These are phyloP conservation scores for Meira miltonrushii DNA, from an alignment of 1,284 basidiomycete species.

Conservation along the genomic window DNA sequence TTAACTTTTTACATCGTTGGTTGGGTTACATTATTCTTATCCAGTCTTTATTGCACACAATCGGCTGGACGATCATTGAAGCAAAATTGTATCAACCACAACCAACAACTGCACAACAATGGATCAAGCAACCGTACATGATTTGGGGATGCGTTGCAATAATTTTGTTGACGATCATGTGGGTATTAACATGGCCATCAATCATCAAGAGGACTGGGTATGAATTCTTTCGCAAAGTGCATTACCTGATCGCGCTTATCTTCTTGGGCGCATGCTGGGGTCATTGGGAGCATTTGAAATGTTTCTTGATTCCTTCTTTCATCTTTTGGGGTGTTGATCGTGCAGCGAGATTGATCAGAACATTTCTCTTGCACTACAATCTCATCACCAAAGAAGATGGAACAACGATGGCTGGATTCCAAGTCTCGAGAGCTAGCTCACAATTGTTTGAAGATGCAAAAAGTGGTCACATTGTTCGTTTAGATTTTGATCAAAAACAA, in stretches of 20 bases:
- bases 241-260: slow-evolving; percentile 23
- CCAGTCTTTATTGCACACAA: slow-evolving; percentile 17
- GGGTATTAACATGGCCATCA: slow-evolving; percentile 12
- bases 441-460: slow-evolving; percentile 6
- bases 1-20: slow-evolving; percentile 28
- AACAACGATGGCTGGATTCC: slow-evolving; percentile 11
- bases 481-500: slow-evolving; percentile 21
- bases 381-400: slow-evolving; percentile 5
- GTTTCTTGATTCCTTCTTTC: slow-evolving; percentile 21
- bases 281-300: slow-evolving; percentile 21
- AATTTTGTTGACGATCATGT: slow-evolving; percentile 16
- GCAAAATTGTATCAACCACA: slow-evolving; percentile 22
- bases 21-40: slow-evolving; percentile 22
- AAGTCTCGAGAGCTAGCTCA: slow-evolving; percentile 7
- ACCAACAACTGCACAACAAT: slow-evolving; percentile 7
- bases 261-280: slow-evolving; percentile 23
- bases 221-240: slow-evolving; percentile 23
- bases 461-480: slow-evolving; percentile 16
- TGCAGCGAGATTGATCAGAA: slow-evolving; percentile 6
- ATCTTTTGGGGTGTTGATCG: slow-evolving; percentile 19
- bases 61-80: slow-evolving; percentile 22
- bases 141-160: slow-evolving; percentile 21
- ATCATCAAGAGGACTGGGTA: slow-evolving; percentile 15
- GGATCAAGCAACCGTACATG: slow-evolving; percentile 18
- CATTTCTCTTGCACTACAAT: slow-evolving; percentile 17